These are phyloP conservation scores for Arachnomyces sp. DNA, from an alignment of 2,329 filamentous ascomycete genomes.

Conservation along the genomic window DNA sequence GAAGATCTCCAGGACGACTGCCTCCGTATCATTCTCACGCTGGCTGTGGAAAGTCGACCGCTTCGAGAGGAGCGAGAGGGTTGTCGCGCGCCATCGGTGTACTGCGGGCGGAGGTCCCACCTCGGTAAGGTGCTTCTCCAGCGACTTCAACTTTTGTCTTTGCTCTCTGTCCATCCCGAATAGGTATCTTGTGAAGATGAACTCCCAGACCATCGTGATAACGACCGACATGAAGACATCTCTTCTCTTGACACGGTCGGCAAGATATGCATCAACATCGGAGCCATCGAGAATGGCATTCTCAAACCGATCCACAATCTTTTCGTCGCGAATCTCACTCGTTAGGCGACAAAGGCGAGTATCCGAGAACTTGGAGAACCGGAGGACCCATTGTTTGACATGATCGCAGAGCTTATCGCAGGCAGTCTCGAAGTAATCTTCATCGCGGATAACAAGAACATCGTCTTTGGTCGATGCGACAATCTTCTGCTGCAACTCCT, in stretches of 20 bases:
- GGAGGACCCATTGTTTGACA: constrained; percentile 93
- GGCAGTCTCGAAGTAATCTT: constrained; percentile 89
- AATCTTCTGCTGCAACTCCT: constrained; percentile 52
- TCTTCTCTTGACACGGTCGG: constrained; percentile 76
- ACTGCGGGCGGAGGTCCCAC: constrained; percentile 84
- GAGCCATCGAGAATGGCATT: constrained; percentile 90
- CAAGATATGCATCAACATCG: constrained; percentile 80
- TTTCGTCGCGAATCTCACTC: constrained; percentile 78
- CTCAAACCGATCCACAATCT: constrained; percentile 87
- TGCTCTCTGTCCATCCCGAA: constrained; percentile 99
- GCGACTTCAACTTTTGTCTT: constrained; percentile 88
- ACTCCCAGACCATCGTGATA: constrained; percentile 99
- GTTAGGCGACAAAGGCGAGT: constrained; percentile 78
- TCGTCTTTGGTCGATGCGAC: constrained; percentile 54
- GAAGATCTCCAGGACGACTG: constrained; percentile 87
- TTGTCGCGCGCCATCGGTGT: constrained; percentile 93
- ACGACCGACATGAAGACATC: constrained; percentile 98
- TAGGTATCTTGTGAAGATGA: constrained; percentile 92
- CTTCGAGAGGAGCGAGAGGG: constrained; percentile 76
- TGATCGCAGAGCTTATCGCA: constrained; percentile 94
- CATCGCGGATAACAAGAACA: constrained; percentile 72
- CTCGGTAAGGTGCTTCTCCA: constrained; percentile 85
- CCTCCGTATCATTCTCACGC: constrained; percentile 82
- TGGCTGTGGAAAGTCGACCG: constrained; percentile 73
- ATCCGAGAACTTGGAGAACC: constrained; percentile 97